phyloP scores from a whole-genome alignment of 2,329 filamentous ascomycete species.

The Stagonosporopsis cucurbitacearum region DNA sequence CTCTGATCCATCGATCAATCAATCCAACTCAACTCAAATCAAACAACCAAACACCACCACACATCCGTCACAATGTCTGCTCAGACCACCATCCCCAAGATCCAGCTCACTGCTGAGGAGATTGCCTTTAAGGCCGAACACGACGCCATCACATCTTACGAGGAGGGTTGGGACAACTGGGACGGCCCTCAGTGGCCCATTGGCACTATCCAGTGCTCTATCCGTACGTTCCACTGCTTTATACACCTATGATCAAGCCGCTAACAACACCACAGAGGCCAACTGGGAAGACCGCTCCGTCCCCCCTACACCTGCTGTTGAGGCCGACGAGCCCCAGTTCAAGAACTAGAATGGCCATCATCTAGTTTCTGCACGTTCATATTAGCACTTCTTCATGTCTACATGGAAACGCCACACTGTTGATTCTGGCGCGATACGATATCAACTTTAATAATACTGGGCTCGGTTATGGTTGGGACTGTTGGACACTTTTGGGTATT shows the following conservation, averaged over 20 bases:
- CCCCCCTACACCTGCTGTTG: slow-evolving; percentile 16
- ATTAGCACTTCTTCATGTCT: slow-evolving; percentile 18
- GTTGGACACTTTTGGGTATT: slow-evolving; percentile 12
- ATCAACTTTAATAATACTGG: slow-evolving; percentile 20
- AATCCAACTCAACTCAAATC: slow-evolving; percentile 12
- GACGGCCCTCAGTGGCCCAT: slow-evolving; percentile 35
- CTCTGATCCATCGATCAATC: slow-evolving; percentile 9
- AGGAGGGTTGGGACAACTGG: slow-evolving; percentile 37
- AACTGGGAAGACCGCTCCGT: slow-evolving; percentile 20
- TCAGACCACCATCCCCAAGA: slow-evolving; percentile 16
- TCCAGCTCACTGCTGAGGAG: slow-evolving; percentile 21
- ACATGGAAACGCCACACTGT: slow-evolving; percentile 17
- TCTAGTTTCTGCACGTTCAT: slow-evolving; percentile 12
- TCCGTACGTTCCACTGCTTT: slow-evolving; percentile 21
- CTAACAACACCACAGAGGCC: slow-evolving; percentile 13
- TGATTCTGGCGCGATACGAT: slow-evolving; percentile 16
- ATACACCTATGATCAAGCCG: neutral
- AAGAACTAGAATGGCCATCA: slow-evolving; percentile 13
- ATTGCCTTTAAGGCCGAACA: slow-evolving; percentile 34
- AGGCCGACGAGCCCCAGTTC: slow-evolving; percentile 20
- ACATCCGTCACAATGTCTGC: slow-evolving; percentile 16
- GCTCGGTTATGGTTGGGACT: slow-evolving; percentile 11
- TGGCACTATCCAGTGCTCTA: slow-evolving; percentile 32
- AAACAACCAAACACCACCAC: slow-evolving; percentile 3
- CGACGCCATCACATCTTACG: slow-evolving; percentile 32